A percentile compares a stretch with the other conserved stretches of the same genome.
phyloP scores from a whole-genome alignment of 768 basidiomycete genomes.

The Auriscalpium vulgare region DNA sequence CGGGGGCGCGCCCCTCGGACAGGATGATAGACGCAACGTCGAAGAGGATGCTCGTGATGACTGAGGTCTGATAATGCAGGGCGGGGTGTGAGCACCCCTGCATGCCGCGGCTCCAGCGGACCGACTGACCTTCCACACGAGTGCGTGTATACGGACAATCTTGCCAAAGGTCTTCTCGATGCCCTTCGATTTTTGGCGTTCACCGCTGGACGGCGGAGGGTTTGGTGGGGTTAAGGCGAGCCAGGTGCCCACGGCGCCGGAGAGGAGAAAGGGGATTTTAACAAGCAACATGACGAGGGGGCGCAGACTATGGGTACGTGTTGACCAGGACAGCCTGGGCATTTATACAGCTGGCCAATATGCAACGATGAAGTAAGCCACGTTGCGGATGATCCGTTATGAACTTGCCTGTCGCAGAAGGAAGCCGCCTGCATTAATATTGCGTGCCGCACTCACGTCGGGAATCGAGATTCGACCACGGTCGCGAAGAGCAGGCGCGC shows the following conservation, averaged over 20 bases:
- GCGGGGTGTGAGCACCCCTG: background rate
- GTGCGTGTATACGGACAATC: conserved; percentile 10
- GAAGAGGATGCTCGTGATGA: conserved; percentile 1
- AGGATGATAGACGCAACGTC: background rate
- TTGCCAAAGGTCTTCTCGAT: conserved; percentile 11
- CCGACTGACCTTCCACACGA: conserved; percentile 11
- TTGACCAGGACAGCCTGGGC: too few species aligned
- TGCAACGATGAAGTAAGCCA: background rate
- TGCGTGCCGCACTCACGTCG: too few species aligned
- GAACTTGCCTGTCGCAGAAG: too few species aligned
- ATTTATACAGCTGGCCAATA: background rate
- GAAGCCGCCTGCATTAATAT: too few species aligned
- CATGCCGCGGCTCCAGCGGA: background rate
- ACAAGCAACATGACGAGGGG: conserved; percentile 2
- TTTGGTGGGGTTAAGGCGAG: conserved; percentile 13
- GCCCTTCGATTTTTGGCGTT: conserved; percentile 7
- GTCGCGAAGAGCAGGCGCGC: too few species aligned
- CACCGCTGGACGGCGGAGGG: conserved; percentile 4
- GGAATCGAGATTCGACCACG: too few species aligned
- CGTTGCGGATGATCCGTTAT: too few species aligned
- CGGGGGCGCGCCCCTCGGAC: background rate
- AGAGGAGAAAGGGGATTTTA: conserved; percentile 5
- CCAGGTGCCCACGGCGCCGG: conserved; percentile 6
- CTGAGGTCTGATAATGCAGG: background rate
- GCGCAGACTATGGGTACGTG: background rate